Evolutionary conservation across 2,329 filamentous ascomycete genomes (phyloP).

Genomic region (Phialophora chinensis): DNA sequence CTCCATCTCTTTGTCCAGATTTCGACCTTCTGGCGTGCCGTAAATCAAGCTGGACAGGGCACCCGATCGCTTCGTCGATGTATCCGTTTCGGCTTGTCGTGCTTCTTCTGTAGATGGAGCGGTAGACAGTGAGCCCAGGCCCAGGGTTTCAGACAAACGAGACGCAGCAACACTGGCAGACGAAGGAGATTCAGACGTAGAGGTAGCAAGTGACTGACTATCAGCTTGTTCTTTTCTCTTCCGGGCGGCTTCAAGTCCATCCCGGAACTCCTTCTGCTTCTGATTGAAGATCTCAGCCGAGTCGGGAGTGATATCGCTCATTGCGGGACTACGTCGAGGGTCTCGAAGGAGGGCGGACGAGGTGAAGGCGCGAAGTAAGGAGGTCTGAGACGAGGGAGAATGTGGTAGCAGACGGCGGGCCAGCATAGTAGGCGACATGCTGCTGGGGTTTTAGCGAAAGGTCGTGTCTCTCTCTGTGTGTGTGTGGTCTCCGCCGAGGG

Average conservation of each 20-base stretch:
- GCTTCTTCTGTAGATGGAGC: slow-evolving; percentile 60
- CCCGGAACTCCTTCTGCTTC: slow-evolving; percentile 85
- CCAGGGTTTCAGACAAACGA: slow-evolving; percentile 51
- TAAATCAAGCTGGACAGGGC: slow-evolving; percentile 89
- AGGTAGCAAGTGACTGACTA: slow-evolving; percentile 70
- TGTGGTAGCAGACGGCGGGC: slow-evolving; percentile 56
- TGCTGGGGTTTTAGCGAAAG: slow-evolving; percentile 9
- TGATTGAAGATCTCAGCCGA: slow-evolving; percentile 77
- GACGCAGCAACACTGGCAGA: slow-evolving; percentile 32
- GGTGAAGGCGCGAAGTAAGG: slow-evolving; percentile 63
- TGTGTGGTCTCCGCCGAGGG: slow-evolving; percentile 14
- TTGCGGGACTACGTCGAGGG: slow-evolving; percentile 67
- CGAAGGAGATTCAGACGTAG: slow-evolving; percentile 45
- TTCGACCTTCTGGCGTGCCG: slow-evolving; percentile 91
- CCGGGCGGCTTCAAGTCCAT: slow-evolving; percentile 76
- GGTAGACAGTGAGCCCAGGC: slow-evolving; percentile 66
- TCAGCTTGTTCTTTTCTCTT: slow-evolving; percentile 80
- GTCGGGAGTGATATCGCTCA: slow-evolving; percentile 81
- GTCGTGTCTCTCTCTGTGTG: background rate
- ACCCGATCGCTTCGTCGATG: slow-evolving; percentile 70
- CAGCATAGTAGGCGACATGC: slow-evolving; percentile 46
- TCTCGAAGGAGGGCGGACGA: slow-evolving; percentile 54
- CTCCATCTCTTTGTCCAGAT: slow-evolving; percentile 94
- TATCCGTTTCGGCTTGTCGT: slow-evolving; percentile 64
- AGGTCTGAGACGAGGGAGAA: slow-evolving; percentile 52